A percentile compares a stretch with the other conserved stretches of the same genome.
Conservation (phyloP, 1,284 basidiomycete genomes). For the Ustilago bromivora region DNA sequence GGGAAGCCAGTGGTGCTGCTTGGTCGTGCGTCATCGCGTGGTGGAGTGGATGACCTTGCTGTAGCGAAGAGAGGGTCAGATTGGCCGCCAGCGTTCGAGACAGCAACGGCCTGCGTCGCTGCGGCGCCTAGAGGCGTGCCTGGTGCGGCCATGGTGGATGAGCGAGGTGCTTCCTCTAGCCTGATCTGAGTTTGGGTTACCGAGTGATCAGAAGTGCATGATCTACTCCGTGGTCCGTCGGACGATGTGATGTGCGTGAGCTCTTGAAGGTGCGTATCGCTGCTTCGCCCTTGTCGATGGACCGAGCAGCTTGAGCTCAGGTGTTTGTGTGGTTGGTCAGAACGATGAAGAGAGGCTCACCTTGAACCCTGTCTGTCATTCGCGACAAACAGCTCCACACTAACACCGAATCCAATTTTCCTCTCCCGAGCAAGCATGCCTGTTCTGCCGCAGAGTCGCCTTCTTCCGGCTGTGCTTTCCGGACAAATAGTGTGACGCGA, state of each 20-base stretch:
- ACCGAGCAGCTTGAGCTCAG: no score
- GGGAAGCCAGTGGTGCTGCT: constrained; percentile 1
- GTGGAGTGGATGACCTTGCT: constrained; percentile 8
- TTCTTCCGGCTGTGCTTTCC: constrained; percentile 23
- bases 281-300: neutral
- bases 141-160: constrained; percentile 42
- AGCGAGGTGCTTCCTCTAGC: neutral
- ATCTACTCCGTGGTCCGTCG: neutral
- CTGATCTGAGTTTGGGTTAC: neutral
- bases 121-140: constrained; percentile 29
- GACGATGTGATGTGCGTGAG: neutral
- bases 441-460: neutral
- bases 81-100: constrained; percentile 15
- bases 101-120: constrained; percentile 24
- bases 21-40: constrained; percentile 10
- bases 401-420: constrained; percentile 15
- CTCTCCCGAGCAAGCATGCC: neutral
- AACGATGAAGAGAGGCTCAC: neutral
- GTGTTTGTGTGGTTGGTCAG: no score
- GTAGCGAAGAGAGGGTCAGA: constrained; percentile 27
- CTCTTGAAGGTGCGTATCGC: neutral
- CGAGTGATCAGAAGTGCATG: neutral
- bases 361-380: neutral
- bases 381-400: constrained; percentile 21
- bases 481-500: neutral